A percentile compares a stretch with the other conserved stretches of the same genome.
These are phyloP conservation scores for Epichloe uncinata DNA, from an alignment of 2,329 filamentous ascomycete genomes.

Conservation along the genomic window DNA sequence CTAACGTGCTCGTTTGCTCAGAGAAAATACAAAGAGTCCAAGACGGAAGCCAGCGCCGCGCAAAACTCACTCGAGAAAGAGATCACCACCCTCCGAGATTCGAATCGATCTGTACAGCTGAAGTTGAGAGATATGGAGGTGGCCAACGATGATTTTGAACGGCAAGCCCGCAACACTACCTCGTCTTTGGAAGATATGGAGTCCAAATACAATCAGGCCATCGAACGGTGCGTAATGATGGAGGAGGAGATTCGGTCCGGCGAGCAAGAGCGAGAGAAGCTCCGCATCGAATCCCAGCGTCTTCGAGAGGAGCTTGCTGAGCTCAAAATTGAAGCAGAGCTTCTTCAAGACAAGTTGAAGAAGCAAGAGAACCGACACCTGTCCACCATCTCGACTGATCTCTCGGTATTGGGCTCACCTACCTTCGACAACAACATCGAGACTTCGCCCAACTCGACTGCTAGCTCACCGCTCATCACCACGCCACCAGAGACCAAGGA, in stretches of 20 bases:
- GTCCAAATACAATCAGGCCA: constrained; percentile 89
- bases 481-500: constrained; percentile 68
- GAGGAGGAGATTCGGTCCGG: constrained; percentile 88
- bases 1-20: constrained; percentile 23
- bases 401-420: constrained; percentile 54
- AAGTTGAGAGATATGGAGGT: constrained; percentile 91
- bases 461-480: constrained; percentile 78
- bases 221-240: constrained; percentile 83
- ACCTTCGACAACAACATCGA: constrained; percentile 60
- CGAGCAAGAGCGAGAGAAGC: constrained; percentile 78
- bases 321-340: constrained; percentile 87
- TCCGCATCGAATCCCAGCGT: constrained; percentile 84
- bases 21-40: constrained; percentile 94
- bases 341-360: constrained; percentile 85
- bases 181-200: constrained; percentile 95
- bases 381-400: constrained; percentile 45
- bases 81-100: constrained; percentile 78
- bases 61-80: constrained; percentile 89
- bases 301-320: constrained; percentile 85
- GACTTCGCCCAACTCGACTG: constrained; percentile 66
- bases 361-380: constrained; percentile 49
- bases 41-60: constrained; percentile 70
- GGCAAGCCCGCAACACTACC: constrained; percentile 87
- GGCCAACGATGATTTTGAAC: constrained; percentile 95
- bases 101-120: constrained; percentile 68